phyloP scores from a whole-genome alignment of 129 eudicot genomes.

The Artemisia argyi region DNA sequence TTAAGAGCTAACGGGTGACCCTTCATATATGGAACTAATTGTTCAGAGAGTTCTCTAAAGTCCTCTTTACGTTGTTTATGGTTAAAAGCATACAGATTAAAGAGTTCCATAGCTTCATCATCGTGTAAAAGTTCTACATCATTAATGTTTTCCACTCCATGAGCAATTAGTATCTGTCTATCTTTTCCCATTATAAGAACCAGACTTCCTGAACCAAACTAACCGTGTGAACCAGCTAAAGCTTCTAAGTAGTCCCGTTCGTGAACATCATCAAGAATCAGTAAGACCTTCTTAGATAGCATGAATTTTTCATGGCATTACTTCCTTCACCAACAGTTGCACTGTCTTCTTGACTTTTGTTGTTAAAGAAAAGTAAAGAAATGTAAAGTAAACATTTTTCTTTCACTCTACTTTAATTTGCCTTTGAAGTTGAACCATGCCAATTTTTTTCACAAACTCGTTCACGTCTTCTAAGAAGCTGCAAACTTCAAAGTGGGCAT shows the following conservation, averaged over 20 bases:
- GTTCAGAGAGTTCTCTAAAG: conserved; percentile 17
- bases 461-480: conserved; percentile 34
- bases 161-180: conserved; percentile 17
- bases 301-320: neutral
- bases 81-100: conserved; percentile 34
- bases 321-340: conserved; percentile 19
- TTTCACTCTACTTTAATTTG: conserved; percentile 24
- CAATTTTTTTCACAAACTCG: conserved; percentile 22
- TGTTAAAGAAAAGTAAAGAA: too few species aligned
- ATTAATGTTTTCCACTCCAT: conserved; percentile 26
- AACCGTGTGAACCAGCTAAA: conserved; percentile 25
- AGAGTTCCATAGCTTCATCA: conserved; percentile 37
- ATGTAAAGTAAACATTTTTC: too few species aligned
- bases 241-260: conserved; percentile 25
- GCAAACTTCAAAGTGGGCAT: conserved; percentile 26
- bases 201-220: conserved; percentile 40
- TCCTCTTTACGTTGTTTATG: conserved; percentile 27
- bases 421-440: conserved; percentile 29
- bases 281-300: conserved; percentile 11
- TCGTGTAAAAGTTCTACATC: conserved; percentile 27
- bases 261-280: conserved; percentile 38
- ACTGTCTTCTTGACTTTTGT: too few species aligned
- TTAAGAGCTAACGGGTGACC: conserved; percentile 45
- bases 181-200: conserved; percentile 29
- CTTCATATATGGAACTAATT: conserved; percentile 28